Base-by-base conservation (phyloP, 148 eudicot species). In the Persicaria maculosa region DNA sequence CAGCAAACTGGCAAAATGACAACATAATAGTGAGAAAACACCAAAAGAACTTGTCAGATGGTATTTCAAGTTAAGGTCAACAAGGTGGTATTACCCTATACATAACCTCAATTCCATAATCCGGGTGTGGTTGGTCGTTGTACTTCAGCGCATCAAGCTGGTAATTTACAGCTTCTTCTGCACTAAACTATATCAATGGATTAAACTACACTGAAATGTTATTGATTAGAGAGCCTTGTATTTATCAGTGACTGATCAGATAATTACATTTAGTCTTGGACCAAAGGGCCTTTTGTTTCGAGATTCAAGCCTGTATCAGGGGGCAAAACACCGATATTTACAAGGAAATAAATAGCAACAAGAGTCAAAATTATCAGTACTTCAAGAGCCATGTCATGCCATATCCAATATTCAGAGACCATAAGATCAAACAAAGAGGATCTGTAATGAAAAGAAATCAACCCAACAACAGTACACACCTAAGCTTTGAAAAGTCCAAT, bases 21-120 rank as follows among this genome's bases (percentile, higher is more conserved):
- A 57, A 9, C 9, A 7, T 57, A 20, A 67, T n/a, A 67, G 3
- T 3, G 40, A 68, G 44, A 71, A 50, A 4, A 47, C 22, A 77
- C n/a, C 74, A 59, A 5, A 2, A 45, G 31, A 50, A 47, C 44
- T 4, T 44, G 43, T 50, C 64, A 44, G 70, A 17, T 68, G 48
- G 15, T 7, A 10, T 9, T 4, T 48, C 16, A 52, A 31, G 8
- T 16, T 16, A 48, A 73, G 58, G 17, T 6, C 72, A 10, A 50
- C 44, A 9, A 20, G 12, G 11, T 36, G 44, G 45, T 72, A 47
- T 70, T 89, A 94, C 98, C 92, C 97, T 87, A 54, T 94, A 92
- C 98, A 92, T 88, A 83, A 94, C 97, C 81, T 94, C 97, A 19
- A 94, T 84, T 68, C 98, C 98, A 77, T 94, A 87, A 82, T 94